phyloP scores from a whole-genome alignment of 768 basidiomycete genomes.

The Tylopilus intermedius region DNA sequence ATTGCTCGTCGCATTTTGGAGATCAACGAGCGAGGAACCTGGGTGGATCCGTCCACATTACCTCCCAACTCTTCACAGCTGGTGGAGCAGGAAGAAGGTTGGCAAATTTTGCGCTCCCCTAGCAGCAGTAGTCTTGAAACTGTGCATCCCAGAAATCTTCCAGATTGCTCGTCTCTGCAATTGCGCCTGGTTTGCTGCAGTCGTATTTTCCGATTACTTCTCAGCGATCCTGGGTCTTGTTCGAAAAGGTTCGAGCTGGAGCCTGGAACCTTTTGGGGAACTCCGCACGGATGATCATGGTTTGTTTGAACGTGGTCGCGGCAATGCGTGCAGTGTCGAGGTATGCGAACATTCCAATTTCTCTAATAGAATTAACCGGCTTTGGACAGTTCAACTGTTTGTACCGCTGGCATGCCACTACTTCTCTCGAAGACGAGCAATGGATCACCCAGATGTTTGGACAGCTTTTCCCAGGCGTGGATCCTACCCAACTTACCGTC shows the following conservation, averaged over 20 bases:
- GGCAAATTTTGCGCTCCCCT: not conserved
- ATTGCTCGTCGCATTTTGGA: slow-evolving; percentile 73
- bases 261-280: slow-evolving; percentile 71
- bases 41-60: slow-evolving; percentile 48
- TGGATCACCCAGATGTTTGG: slow-evolving; percentile 55
- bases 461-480: slow-evolving; percentile 50
- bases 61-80: slow-evolving; percentile 32
- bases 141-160: slow-evolving; percentile 59
- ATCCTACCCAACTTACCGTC: slow-evolving; percentile 41
- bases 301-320: slow-evolving; percentile 72
- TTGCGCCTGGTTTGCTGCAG: slow-evolving; percentile 72
- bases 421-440: slow-evolving; percentile 62
- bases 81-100: slow-evolving; percentile 52
- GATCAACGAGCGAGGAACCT: slow-evolving; percentile 74
- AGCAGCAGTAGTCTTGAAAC: not conserved
- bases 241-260: slow-evolving; percentile 72
- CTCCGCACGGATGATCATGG: slow-evolving; percentile 58
- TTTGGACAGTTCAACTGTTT: slow-evolving; percentile 68
- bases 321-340: slow-evolving; percentile 81
- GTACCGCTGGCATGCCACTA: slow-evolving; percentile 84
- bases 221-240: slow-evolving; percentile 75
- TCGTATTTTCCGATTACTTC: slow-evolving; percentile 83
- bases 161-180: slow-evolving; percentile 76
- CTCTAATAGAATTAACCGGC: not conserved
- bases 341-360: slow-evolving; percentile 31